Conservation (phyloP, 805 yeast genomes). For the Tetrapisispora fleetii region DNA sequence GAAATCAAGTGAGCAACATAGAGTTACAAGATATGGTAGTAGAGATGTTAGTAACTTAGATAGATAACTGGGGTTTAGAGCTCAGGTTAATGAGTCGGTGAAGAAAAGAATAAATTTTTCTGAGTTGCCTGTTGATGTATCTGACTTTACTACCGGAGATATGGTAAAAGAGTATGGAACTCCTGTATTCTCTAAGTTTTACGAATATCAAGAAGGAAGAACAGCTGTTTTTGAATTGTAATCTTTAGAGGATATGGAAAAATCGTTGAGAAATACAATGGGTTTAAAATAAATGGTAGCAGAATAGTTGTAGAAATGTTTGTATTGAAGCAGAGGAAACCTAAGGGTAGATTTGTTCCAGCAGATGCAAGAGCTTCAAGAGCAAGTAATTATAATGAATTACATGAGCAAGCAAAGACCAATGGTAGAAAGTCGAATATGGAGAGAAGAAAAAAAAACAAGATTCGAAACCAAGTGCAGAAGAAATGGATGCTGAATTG, state of each 20-base stretch:
- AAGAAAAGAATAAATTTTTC: constrained; percentile 19
- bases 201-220: constrained; percentile 23
- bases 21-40: constrained; percentile 22
- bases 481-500: constrained; percentile 25
- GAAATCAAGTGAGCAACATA: background rate
- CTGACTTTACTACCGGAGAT: constrained; percentile 26
- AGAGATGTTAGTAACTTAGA: constrained; percentile 27
- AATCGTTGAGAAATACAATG: constrained; percentile 18
- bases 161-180: constrained; percentile 22
- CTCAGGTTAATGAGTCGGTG: constrained; percentile 6
- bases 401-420: background rate
- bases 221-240: constrained; percentile 24
- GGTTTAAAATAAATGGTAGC: constrained; percentile 15
- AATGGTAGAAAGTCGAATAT: no score
- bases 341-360: background rate
- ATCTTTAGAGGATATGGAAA: constrained; percentile 13
- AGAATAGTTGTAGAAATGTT: constrained; percentile 17
- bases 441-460: background rate
- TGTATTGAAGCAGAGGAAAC: constrained; percentile 5
- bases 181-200: constrained; percentile 15
- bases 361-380: background rate
- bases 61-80: constrained; percentile 15
- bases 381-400: constrained; percentile 6
- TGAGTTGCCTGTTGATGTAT: constrained; percentile 22
- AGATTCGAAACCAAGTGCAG: constrained; percentile 11